A percentile compares a stretch with the other conserved stretches of the same genome.
These are phyloP conservation scores for Exophiala xenobiotica DNA, from an alignment of 2,329 filamentous ascomycete species.

Conservation along the genomic window DNA sequence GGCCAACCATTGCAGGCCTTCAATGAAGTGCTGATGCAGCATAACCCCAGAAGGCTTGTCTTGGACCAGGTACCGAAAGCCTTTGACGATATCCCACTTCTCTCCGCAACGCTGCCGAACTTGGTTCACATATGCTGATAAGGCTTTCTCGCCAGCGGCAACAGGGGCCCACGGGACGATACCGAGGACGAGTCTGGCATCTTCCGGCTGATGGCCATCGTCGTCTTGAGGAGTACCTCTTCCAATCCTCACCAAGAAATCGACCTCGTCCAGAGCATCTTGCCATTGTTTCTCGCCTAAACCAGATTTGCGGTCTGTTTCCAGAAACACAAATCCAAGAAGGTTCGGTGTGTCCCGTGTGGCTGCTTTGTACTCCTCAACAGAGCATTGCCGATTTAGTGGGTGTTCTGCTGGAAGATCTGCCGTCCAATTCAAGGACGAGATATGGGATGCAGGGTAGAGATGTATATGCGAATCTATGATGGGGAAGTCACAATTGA, in stretches of 20 bases:
- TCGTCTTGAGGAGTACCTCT: slow-evolving; percentile 57
- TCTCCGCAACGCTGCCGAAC: slow-evolving; percentile 62
- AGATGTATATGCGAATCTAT: slow-evolving; percentile 93
- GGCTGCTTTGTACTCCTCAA: slow-evolving; percentile 61
- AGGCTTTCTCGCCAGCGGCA: slow-evolving; percentile 58
- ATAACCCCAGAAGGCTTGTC: slow-evolving; percentile 68
- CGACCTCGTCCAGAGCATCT: slow-evolving; percentile 69
- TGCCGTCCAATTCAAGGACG: slow-evolving; percentile 64
- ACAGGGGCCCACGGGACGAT: slow-evolving; percentile 87
- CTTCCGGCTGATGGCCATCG: slow-evolving; percentile 57
- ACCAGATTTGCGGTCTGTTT: slow-evolving; percentile 72
- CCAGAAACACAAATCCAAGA: slow-evolving; percentile 76
- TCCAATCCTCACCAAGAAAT: slow-evolving; percentile 65
- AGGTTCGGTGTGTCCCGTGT: slow-evolving; percentile 42
- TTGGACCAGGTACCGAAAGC: slow-evolving; percentile 81
- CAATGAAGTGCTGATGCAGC: slow-evolving; percentile 63
- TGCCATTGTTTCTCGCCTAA: slow-evolving; percentile 60
- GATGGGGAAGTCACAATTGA: slow-evolving; percentile 43
- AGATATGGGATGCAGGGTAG: slow-evolving; percentile 67
- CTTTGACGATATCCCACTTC: slow-evolving; percentile 61
- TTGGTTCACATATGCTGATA: slow-evolving; percentile 64
- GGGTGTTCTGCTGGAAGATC: slow-evolving; percentile 56
- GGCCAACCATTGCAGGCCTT: slow-evolving; percentile 64
- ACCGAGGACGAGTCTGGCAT: slow-evolving; percentile 61
- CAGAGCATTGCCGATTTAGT: slow-evolving; percentile 63